Percentiles rank a stretch among this genome's conserved stretches.
These are phyloP conservation scores for Pseudocercospora fuligena DNA, from an alignment of 2,329 filamentous ascomycete genomes.

Conservation along the genomic window DNA sequence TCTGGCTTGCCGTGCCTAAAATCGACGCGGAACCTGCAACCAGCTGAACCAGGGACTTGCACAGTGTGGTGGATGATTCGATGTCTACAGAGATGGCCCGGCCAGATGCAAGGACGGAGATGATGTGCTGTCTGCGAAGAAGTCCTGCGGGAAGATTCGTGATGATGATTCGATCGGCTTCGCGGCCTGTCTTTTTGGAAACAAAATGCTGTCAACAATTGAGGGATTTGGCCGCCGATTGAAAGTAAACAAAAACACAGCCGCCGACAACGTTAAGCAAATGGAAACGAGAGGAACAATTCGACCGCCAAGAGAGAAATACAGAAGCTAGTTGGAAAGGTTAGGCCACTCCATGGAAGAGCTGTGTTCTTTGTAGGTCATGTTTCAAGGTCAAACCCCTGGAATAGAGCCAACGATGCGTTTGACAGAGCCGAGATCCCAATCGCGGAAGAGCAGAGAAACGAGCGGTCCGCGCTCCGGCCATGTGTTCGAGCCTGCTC, in stretches of 20 bases:
- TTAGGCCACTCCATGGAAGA: constrained; percentile 17
- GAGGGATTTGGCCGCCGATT: constrained; percentile 19
- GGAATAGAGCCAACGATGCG: constrained; percentile 24
- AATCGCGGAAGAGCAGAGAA: constrained; percentile 25
- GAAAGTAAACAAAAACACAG: constrained; percentile 26
- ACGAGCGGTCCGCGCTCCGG: constrained; percentile 24
- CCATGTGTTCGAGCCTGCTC: constrained; percentile 25
- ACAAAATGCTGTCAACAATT: constrained; percentile 20
- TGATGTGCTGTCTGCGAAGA: neutral
- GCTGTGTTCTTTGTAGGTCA: constrained; percentile 25
- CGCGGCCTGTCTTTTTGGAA: neutral
- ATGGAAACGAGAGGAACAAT: constrained; percentile 27
- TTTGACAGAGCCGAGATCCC: constrained; percentile 27
- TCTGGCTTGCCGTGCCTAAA: neutral
- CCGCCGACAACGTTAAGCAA: constrained; percentile 26
- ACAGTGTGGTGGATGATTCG: neutral
- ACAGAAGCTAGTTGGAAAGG: constrained; percentile 17
- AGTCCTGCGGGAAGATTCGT: neutral
- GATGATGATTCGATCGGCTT: neutral
- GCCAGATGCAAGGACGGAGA: neutral
- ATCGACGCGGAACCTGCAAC: neutral
- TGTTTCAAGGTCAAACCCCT: constrained; percentile 27
- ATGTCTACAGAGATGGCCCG: neutral
- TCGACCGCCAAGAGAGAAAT: constrained; percentile 27
- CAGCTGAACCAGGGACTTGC: neutral